phyloP scores from a whole-genome alignment of 2,329 filamentous ascomycete genomes.

The Exserohilum rostratum region DNA sequence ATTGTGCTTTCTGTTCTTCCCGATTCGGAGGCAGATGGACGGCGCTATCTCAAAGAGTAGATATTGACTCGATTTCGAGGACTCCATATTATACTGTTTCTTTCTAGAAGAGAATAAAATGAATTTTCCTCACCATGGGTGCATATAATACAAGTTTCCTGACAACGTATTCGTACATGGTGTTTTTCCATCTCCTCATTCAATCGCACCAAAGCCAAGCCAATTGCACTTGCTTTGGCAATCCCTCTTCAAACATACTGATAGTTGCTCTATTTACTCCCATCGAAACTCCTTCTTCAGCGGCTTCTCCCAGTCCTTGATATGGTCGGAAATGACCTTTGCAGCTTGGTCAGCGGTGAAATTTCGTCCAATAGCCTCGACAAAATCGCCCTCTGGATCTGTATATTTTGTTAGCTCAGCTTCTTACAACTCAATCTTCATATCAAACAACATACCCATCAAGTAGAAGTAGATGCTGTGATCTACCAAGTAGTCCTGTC shows the following conservation, averaged over 20 bases:
- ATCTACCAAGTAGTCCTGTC: constrained; percentile 96
- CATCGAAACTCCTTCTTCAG: constrained; percentile 55
- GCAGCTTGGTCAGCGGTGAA: constrained; percentile 88
- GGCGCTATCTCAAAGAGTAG: too few species aligned
- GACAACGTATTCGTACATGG: constrained; percentile 6
- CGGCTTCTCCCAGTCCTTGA: constrained; percentile 74
- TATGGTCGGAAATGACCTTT: constrained; percentile 82
- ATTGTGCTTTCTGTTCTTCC: background rate
- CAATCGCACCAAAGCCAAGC: background rate
- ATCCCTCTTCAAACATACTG: too few species aligned
- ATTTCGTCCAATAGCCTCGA: constrained; percentile 93
- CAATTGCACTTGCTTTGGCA: background rate
- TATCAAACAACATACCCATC: constrained; percentile 67
- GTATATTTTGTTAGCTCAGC: constrained; percentile 26
- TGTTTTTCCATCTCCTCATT: background rate
- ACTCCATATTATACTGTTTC: too few species aligned
- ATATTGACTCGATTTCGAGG: too few species aligned
- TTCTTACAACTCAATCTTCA: background rate
- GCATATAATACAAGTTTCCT: constrained; percentile 7
- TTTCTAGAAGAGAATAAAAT: too few species aligned
- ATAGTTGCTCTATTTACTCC: constrained; percentile 21
- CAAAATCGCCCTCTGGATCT: constrained; percentile 97
- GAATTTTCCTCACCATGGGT: too few species aligned
- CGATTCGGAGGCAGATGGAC: background rate
- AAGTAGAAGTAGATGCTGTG: constrained; percentile 99